Evolutionary conservation across 805 yeast species (phyloP).

Genomic region (Kluyveromyces starmeri): DNA sequence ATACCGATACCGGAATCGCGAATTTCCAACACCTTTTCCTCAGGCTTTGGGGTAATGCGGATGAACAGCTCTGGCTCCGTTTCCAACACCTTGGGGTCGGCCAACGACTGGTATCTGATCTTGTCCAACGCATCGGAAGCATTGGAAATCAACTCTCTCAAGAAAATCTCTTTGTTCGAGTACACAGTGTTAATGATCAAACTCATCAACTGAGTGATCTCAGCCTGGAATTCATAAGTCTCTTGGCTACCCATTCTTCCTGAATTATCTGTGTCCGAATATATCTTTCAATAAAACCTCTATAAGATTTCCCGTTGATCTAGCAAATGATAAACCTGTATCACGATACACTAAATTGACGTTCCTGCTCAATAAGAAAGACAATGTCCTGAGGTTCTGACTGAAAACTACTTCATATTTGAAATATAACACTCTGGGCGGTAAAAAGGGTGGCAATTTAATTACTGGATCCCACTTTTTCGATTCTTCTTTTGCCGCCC

Average conservation of each 20-base stretch:
- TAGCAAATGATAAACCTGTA: no score
- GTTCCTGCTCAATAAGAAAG: no score
- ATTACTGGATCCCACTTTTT: no score
- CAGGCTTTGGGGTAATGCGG: conserved; percentile 96
- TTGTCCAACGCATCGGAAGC: conserved; percentile 99
- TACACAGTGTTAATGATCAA: conserved; percentile 99
- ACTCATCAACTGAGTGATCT: conserved; percentile 99
- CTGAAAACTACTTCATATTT: no score
- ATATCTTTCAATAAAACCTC: no score
- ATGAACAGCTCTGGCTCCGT: conserved; percentile 94
- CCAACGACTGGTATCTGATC: conserved; percentile 91
- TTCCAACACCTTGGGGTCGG: conserved; percentile 87
- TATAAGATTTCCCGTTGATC: no score
- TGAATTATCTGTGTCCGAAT: not conserved
- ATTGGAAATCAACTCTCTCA: conserved; percentile 97
- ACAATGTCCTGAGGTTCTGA: no score
- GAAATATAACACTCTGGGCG: no score
- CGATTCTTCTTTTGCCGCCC: no score
- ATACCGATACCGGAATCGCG: conserved; percentile 99
- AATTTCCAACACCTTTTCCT: conserved; percentile 85
- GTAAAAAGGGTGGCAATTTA: no score
- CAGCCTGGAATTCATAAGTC: conserved; percentile 98
- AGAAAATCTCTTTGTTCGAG: conserved; percentile 97
- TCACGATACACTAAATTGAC: no score
- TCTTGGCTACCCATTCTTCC: conserved; percentile 44